These are phyloP conservation scores for Clathrus columnatus DNA, from an alignment of 768 basidiomycete genomes.

Conservation along the genomic window DNA sequence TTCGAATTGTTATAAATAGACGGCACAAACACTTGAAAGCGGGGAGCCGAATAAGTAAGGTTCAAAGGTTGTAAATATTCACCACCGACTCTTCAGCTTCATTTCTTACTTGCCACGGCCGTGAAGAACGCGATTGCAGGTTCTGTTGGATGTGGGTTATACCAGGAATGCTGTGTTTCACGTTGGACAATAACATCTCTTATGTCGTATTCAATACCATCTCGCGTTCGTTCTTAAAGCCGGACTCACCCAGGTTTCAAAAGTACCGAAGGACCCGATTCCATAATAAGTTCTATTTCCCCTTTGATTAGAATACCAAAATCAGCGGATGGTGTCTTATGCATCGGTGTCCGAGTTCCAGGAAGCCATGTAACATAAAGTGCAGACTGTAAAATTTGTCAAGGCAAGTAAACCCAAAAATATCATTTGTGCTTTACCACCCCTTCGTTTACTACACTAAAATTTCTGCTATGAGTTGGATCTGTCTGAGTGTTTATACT, in stretches of 20 bases:
- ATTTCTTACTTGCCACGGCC: too few species aligned
- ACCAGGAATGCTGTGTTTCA: background rate
- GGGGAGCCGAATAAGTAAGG: too few species aligned
- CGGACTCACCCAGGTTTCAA: background rate
- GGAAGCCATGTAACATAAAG: too few species aligned
- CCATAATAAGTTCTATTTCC: background rate
- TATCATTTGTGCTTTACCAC: background rate
- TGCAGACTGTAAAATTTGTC: too few species aligned
- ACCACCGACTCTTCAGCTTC: too few species aligned
- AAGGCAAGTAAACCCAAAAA: too few species aligned
- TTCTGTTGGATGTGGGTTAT: background rate
- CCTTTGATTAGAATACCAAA: background rate
- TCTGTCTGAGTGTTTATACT: background rate
- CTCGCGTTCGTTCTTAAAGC: background rate
- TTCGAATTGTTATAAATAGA: too few species aligned
- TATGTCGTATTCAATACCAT: background rate
- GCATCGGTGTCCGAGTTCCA: background rate
- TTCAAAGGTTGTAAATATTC: too few species aligned
- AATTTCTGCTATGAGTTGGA: background rate
- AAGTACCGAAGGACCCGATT: background rate
- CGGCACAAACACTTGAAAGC: too few species aligned
- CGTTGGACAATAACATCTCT: background rate
- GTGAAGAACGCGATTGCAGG: background rate
- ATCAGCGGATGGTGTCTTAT: background rate
- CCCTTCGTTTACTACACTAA: slow-evolving; percentile 1